Conservation (phyloP, 2,329 filamentous ascomycete species). For the Microsporum ferrugineum region DNA sequence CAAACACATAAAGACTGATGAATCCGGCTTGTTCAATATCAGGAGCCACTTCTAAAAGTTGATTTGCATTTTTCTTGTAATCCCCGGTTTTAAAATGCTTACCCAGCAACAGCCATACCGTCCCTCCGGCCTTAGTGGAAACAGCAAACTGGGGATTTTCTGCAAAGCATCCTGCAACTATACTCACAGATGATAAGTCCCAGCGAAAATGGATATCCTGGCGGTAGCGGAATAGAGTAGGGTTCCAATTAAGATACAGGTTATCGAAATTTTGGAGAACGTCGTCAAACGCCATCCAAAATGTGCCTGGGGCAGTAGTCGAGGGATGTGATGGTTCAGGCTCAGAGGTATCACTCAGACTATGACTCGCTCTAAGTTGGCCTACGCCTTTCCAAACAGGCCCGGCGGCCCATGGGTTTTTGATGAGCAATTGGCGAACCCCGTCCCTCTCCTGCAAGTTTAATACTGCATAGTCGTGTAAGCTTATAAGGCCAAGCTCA, state of each 20-base stretch:
- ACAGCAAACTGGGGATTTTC: constrained; percentile 52
- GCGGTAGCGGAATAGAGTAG: constrained; percentile 63
- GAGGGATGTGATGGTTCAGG: constrained; percentile 16
- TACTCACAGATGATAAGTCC: constrained; percentile 44
- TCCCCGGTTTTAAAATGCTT: constrained; percentile 70
- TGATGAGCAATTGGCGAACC: constrained; percentile 63
- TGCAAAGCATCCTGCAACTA: constrained; percentile 63
- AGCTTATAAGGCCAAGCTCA: constrained; percentile 67
- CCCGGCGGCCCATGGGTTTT: constrained; percentile 91
- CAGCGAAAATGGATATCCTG: constrained; percentile 88
- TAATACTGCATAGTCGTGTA: constrained; percentile 90
- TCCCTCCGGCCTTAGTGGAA: constrained; percentile 43
- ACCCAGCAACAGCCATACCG: constrained; percentile 73
- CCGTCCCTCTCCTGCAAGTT: constrained; percentile 57
- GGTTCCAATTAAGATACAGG: constrained; percentile 96
- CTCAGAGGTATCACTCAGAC: constrained; percentile 5
- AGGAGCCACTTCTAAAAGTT: constrained; percentile 29
- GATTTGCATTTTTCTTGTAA: constrained; percentile 22
- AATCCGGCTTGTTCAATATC: constrained; percentile 55
- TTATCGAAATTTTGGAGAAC: constrained; percentile 89
- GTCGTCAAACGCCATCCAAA: constrained; percentile 86
- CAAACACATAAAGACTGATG: constrained; percentile 76
- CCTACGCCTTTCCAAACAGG: constrained; percentile 24
- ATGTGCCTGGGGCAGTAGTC: constrained; percentile 54
- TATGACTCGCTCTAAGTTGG: constrained; percentile 10